Percentiles rank a stretch among this genome's conserved stretches.
Conservation (phyloP, 2,329 filamentous ascomycete species). For the Verticillium tricorpus region DNA sequence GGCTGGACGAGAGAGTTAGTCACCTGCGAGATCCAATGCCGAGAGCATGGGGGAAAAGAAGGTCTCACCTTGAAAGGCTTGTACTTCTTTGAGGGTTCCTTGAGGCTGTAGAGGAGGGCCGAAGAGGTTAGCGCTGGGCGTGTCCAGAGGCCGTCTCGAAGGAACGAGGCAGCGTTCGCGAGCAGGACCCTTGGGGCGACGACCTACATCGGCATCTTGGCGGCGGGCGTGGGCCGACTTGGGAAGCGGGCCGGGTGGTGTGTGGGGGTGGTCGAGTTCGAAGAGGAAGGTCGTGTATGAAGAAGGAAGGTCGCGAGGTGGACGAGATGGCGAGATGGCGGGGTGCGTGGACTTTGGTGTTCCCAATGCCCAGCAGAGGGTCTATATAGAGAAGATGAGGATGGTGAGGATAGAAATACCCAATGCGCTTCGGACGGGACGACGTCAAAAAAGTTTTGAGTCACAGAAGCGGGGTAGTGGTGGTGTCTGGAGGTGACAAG, state of each 20-base stretch:
- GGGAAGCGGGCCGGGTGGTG: constrained; percentile 3
- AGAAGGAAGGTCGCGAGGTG: background rate
- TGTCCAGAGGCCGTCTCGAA: background rate
- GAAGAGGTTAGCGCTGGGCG: background rate
- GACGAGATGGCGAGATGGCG: too few species aligned
- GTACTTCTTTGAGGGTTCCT: constrained; percentile 15
- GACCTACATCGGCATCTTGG: constrained; percentile 14
- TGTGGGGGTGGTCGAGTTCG: constrained; percentile 5
- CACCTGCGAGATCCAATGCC: too few species aligned
- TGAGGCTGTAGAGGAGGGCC: constrained; percentile 5
- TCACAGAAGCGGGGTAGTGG: constrained; percentile 3
- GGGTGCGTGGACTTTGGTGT: background rate
- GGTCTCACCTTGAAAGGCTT: constrained; percentile 12
- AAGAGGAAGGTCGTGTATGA: background rate
- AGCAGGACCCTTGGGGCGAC: background rate
- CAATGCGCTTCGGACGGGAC: background rate
- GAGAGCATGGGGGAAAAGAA: too few species aligned
- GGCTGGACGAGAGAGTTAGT: constrained; percentile 25
- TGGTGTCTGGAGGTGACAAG: background rate
- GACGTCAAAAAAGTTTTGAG: constrained; percentile 6
- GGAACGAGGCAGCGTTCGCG: background rate
- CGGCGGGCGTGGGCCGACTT: background rate
- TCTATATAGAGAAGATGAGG: background rate
- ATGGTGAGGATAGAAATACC: background rate
- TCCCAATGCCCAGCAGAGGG: background rate